A percentile compares a stretch with the other conserved stretches of the same genome.
Evolutionary conservation across 1,284 basidiomycete genomes (phyloP).

Genomic region (Irpex rosettiformis): DNA sequence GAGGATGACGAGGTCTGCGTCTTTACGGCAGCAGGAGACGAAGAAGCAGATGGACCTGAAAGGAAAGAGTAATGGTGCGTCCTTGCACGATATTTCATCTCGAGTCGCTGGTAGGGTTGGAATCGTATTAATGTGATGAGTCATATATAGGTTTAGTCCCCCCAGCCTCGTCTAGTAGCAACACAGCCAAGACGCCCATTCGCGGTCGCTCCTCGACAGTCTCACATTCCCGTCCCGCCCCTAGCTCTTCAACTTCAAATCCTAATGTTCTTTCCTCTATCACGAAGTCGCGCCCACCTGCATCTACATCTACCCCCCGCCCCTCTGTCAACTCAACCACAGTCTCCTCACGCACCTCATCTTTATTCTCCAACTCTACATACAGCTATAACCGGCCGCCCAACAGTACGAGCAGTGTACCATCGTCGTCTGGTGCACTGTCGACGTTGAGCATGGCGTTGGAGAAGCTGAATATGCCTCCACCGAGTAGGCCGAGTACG

Average conservation of each 20-base stretch:
- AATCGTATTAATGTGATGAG: neutral
- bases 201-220: constrained; percentile 21
- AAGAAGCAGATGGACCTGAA: constrained; percentile 9
- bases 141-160: neutral
- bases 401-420: constrained; percentile 8
- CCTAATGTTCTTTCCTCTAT: constrained; percentile 18
- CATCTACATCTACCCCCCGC: neutral
- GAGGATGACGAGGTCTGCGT: constrained; percentile 18
- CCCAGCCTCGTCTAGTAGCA: no score
- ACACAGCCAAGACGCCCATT: neutral
- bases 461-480: constrained; percentile 57
- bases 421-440: constrained; percentile 17
- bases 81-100: no score
- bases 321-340: constrained; percentile 6
- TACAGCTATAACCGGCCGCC: neutral
- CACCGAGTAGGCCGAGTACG: constrained; percentile 39
- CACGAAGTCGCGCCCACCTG: constrained; percentile 12
- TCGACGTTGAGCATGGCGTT: constrained; percentile 56
- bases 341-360: no score
- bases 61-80: neutral
- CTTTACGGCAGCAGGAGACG: constrained; percentile 16
- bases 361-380: neutral
- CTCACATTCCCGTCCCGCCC: constrained; percentile 28
- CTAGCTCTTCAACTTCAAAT: constrained; percentile 29
- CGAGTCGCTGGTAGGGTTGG: no score